These are phyloP conservation scores for Solanum rostratum DNA, from an alignment of 257 asterid species.

Conservation along the genomic window DNA sequence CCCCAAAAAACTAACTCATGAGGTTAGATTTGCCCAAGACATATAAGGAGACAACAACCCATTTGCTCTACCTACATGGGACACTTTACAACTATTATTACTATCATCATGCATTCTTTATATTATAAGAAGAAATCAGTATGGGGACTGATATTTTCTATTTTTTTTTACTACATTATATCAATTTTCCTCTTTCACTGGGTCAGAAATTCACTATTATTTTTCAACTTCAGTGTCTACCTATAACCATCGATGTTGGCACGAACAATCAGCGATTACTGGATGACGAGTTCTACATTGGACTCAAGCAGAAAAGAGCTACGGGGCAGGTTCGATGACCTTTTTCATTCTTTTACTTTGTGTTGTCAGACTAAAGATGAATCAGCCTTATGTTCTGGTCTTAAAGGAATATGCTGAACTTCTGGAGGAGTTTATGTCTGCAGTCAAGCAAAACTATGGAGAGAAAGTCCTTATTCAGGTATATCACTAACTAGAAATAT, in stretches of 20 bases:
- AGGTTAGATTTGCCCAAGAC: not conserved
- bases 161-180: not conserved
- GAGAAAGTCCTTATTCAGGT: conserved; percentile 85
- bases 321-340: conserved; percentile 52
- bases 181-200: not conserved
- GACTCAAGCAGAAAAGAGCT: conserved; percentile 71
- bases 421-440: conserved; percentile 78
- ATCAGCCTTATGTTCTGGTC: not conserved
- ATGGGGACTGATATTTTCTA: not conserved
- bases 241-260: conserved; percentile 86
- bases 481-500: not conserved
- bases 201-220: not conserved
- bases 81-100: not conserved
- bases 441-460: conserved; percentile 80
- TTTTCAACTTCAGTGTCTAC: conserved; percentile 51
- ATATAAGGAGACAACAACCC: not conserved
- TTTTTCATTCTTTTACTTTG: not conserved
- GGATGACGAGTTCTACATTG: conserved; percentile 84
- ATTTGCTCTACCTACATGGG: not conserved
- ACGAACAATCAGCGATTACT: conserved; percentile 67
- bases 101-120: not conserved
- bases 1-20: not conserved
- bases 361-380: not conserved
- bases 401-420: conserved; percentile 74
- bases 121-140: not conserved